Base-by-base conservation (phyloP, 495 filamentous ascomycete species). In the Podospora appendiculata region DNA sequence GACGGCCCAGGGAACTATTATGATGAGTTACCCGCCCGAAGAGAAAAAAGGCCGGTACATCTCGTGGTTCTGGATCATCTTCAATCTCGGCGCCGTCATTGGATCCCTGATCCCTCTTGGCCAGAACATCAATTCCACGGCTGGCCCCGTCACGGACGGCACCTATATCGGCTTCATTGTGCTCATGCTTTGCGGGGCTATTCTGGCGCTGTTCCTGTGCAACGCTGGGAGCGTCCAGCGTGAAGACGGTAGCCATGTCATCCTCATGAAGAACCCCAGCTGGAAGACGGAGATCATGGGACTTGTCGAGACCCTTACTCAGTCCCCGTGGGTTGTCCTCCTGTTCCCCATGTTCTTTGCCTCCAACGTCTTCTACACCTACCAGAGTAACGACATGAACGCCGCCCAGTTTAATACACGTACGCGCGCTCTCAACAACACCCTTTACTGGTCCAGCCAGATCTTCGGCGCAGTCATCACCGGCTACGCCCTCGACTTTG, bases 81-180 rank as follows among this genome's bases (percentile, higher is more conserved):
- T 96, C 77, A 97, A 97, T 67, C 66, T 90, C 34, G 91, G 92
- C 55, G 91, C 83, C 60, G 91, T 95, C 50, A 89, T 96, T 73
- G 92, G 92, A 32, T 83, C 84, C 53, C 75, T 95, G 71, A 83
- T 93, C 48, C 87, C 87, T 13, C 84, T 95, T 25, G 89, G 80
- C 16, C 82, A 90, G 64, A 92, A 91, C 67, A 78, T 91, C 61
- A 73, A 91, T 68, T 69, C 71, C 45, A 77, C 60, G 5, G 66
- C 58, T n/a, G 77, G 71, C 41, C 70, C 74, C 14, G 87, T 94
- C 53, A 86, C 74, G 39, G 84, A 91, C 66, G 90, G 90, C 45
- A 96, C 91, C 45, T 97, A 96, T 60, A 77, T 91, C 50, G 92
- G 84, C 45, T 95, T 97, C 76, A 80, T 96, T 44, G 81, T 95